Evolutionary conservation across 2,329 filamentous ascomycete species (phyloP).

Genomic region (Cryphonectria naterciae): DNA sequence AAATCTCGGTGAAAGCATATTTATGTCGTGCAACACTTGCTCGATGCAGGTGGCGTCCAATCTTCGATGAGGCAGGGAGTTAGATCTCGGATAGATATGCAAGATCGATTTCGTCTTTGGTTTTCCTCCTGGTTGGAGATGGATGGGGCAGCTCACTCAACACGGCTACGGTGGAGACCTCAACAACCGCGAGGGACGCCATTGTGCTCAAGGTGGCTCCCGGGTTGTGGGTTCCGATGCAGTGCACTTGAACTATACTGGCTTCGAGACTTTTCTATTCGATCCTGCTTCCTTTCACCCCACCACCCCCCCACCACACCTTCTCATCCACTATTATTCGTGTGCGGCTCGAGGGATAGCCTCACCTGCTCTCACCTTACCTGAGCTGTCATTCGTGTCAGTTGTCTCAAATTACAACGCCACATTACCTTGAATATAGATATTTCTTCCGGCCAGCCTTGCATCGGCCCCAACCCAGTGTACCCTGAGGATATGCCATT

Average conservation of each 20-base stretch:
- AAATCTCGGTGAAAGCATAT: not conserved
- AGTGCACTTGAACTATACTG: not conserved
- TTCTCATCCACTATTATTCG: not conserved
- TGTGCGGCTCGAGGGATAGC: not conserved
- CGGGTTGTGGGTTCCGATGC: not conserved
- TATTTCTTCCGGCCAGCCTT: not conserved
- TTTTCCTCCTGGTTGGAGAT: not conserved
- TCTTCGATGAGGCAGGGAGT: not conserved
- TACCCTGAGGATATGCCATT: not conserved
- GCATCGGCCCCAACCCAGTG: not conserved
- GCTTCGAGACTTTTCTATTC: not conserved
- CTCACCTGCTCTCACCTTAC: not conserved
- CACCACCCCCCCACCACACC: not conserved
- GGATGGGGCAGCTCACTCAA: not conserved
- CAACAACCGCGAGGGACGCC: not conserved
- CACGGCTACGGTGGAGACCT: not conserved
- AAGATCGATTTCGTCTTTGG: slow-evolving; percentile 13
- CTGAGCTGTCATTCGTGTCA: not conserved
- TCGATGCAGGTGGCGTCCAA: not conserved
- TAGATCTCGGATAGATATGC: slow-evolving; percentile 6
- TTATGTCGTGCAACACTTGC: not conserved
- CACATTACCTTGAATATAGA: not conserved
- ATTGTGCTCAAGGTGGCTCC: not conserved
- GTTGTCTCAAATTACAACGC: not conserved
- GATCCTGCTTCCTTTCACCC: not conserved